Conservation (phyloP, 1,284 basidiomycete species). For the Baeospora myosura region DNA sequence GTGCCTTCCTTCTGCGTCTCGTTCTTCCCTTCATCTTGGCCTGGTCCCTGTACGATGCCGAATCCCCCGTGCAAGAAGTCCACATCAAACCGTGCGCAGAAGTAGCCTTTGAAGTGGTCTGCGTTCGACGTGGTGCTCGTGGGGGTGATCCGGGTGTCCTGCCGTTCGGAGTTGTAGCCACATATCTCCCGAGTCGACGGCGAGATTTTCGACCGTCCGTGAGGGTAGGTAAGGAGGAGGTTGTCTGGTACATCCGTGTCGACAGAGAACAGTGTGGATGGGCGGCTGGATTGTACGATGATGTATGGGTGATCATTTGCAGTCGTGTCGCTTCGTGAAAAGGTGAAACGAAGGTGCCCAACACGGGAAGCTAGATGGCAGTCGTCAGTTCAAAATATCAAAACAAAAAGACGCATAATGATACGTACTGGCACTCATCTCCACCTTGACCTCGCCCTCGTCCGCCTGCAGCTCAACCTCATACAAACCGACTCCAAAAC, state of each 20-base stretch:
- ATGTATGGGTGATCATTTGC: conserved; percentile 47
- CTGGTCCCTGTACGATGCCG: conserved; percentile 42
- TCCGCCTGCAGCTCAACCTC: conserved; percentile 45
- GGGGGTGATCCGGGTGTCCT: conserved; percentile 66
- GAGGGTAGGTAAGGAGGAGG: conserved; percentile 56
- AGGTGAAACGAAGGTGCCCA: conserved; percentile 71
- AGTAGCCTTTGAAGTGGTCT: conserved; percentile 60
- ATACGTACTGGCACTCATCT: conserved; percentile 64
- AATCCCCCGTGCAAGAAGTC: conserved; percentile 37
- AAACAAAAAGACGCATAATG: neutral
- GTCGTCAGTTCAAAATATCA: conserved; percentile 5
- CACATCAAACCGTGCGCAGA: conserved; percentile 64
- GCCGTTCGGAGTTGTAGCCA: conserved; percentile 67
- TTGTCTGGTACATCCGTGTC: conserved; percentile 16
- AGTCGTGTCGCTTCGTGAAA: conserved; percentile 28
- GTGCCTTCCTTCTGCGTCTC: too few relatives aligned
- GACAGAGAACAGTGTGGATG: conserved; percentile 22
- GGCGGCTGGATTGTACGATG: conserved; percentile 64
- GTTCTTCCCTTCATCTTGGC: conserved; percentile 19
- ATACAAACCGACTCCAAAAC: conserved; percentile 59
- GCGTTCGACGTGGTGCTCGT: conserved; percentile 40
- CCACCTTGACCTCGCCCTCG: conserved; percentile 50
- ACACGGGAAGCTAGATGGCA: conserved; percentile 58
- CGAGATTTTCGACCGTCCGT: conserved; percentile 49
- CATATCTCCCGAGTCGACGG: conserved; percentile 47